phyloP scores from a whole-genome alignment of 2,329 filamentous ascomycete species.

The Sodiomyces alkalinus region DNA sequence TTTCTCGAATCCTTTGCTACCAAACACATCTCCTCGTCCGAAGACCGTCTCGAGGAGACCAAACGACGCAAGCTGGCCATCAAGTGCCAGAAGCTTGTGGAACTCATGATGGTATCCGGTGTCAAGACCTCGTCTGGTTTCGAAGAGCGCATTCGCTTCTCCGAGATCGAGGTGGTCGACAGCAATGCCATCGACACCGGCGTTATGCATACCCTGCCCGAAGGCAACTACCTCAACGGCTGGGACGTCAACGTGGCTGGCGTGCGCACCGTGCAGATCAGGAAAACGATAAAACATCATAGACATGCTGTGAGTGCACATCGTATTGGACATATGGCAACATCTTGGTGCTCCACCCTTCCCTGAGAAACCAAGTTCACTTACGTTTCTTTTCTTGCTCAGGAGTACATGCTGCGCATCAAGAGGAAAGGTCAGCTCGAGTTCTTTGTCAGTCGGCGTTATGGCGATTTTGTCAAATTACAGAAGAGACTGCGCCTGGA shows the following conservation, averaged over 20 bases:
- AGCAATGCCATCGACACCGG: conserved; percentile 84
- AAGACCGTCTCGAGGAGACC: conserved; percentile 89
- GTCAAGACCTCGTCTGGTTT: conserved; percentile 92
- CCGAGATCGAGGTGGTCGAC: conserved; percentile 93
- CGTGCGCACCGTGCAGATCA: conserved; percentile 65
- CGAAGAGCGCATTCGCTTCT: conserved; percentile 91
- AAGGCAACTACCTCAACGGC: conserved; percentile 83
- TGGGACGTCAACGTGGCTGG: conserved; percentile 96
- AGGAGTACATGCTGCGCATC: conserved; percentile 84
- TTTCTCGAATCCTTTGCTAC: conserved; percentile 95
- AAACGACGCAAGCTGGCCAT: conserved; percentile 83
- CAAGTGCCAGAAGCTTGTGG: conserved; percentile 90
- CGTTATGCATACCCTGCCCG: conserved; percentile 70
- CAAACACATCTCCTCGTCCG: conserved; percentile 93
- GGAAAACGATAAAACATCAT: conserved; percentile 78
- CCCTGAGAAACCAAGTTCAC: no score
- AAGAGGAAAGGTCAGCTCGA: conserved; percentile 64
- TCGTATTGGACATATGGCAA: no score
- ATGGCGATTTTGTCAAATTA: conserved; percentile 72
- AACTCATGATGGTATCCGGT: conserved; percentile 99
- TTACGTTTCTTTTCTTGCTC: no score
- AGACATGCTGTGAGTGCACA: conserved; percentile 66
- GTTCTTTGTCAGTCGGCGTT: conserved; percentile 68
- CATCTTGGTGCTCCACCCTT: no score
- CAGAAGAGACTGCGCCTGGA: conserved; percentile 70